Conservation (phyloP, 1,284 basidiomycete species). For the Golubevia sp. region DNA sequence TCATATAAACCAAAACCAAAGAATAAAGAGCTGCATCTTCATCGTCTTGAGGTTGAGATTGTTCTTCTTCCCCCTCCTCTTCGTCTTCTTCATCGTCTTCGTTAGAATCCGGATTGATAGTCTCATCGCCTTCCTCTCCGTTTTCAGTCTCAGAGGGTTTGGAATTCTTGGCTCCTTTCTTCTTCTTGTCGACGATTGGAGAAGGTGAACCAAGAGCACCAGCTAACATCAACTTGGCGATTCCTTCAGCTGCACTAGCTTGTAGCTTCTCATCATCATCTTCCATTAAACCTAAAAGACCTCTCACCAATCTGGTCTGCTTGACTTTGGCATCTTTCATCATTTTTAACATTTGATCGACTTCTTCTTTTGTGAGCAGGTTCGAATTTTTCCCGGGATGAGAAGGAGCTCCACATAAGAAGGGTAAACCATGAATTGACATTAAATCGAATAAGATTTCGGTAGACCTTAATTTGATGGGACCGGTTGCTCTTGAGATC, state of each 20-base stretch:
- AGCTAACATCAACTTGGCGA: constrained; percentile 85
- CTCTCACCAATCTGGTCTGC: too few relatives aligned
- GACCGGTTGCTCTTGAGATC: constrained; percentile 33
- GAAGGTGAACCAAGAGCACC: constrained; percentile 65
- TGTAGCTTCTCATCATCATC: constrained; percentile 76
- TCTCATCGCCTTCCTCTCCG: not conserved
- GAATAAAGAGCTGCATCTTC: constrained; percentile 69
- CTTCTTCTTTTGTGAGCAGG: not conserved
- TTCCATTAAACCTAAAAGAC: constrained; percentile 65
- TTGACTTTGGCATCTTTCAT: too few relatives aligned
- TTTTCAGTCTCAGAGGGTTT: not conserved
- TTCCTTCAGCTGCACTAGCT: constrained; percentile 78
- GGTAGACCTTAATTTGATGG: constrained; percentile 39
- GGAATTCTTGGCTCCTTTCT: not conserved
- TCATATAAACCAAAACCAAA: constrained; percentile 82
- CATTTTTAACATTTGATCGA: too few relatives aligned
- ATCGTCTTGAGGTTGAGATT: constrained; percentile 3
- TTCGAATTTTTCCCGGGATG: too few relatives aligned
- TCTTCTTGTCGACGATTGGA: not conserved
- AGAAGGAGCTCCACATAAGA: constrained; percentile 20
- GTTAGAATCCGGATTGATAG: not conserved
- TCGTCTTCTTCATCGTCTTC: not conserved
- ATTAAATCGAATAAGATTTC: constrained; percentile 53
- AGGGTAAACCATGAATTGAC: constrained; percentile 44
- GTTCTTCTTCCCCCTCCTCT: constrained; percentile 63